A percentile compares a stretch with the other conserved stretches of the same genome.
Evolutionary conservation across 371 early-diverging fungal genomes (phyloP).

Genomic region (Apophysomyces trapeziformis): DNA sequence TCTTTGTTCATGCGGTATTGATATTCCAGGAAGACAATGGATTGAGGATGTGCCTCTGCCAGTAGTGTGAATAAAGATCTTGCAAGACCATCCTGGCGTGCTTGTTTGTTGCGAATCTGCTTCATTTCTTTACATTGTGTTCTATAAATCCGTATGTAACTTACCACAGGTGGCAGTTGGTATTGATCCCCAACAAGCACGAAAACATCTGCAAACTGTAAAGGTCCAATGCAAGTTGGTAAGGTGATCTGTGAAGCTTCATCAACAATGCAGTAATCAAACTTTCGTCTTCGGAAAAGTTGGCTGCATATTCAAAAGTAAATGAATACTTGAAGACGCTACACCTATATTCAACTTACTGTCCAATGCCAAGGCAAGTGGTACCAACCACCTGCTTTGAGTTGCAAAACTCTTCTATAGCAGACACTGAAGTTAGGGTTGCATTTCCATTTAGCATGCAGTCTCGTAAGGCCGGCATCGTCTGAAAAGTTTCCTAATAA

Average conservation of each 20-base stretch:
- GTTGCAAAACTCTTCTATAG: conserved; percentile 62
- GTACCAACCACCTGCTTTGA: conserved; percentile 79
- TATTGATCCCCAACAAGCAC: conserved; percentile 98
- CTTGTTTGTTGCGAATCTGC: conserved; percentile 59
- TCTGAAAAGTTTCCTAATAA: conserved; percentile 26
- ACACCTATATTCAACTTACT: conserved; percentile 55
- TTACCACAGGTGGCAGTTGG: conserved; percentile 96
- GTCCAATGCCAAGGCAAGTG: conserved; percentile 88
- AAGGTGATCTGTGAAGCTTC: conserved; percentile 98
- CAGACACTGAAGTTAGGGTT: conserved; percentile 55
- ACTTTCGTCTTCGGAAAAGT: conserved; percentile 69
- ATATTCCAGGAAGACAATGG: conserved; percentile 76
- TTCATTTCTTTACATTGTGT: neutral
- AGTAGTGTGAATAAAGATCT: conserved; percentile 81
- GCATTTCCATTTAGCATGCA: conserved; percentile 54
- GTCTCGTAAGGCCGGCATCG: conserved; percentile 51
- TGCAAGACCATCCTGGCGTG: conserved; percentile 51
- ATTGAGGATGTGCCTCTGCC: conserved; percentile 80
- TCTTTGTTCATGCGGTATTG: conserved; percentile 98
- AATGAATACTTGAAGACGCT: no score
- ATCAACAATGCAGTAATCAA: conserved; percentile 98
- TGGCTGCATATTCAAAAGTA: conserved; percentile 33
- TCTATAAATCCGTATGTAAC: conserved; percentile 12
- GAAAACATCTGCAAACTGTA: conserved; percentile 84
- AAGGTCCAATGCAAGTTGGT: conserved; percentile 93